Conservation (phyloP, 2,329 filamentous ascomycete genomes). For the Diaporthe ampelina region DNA sequence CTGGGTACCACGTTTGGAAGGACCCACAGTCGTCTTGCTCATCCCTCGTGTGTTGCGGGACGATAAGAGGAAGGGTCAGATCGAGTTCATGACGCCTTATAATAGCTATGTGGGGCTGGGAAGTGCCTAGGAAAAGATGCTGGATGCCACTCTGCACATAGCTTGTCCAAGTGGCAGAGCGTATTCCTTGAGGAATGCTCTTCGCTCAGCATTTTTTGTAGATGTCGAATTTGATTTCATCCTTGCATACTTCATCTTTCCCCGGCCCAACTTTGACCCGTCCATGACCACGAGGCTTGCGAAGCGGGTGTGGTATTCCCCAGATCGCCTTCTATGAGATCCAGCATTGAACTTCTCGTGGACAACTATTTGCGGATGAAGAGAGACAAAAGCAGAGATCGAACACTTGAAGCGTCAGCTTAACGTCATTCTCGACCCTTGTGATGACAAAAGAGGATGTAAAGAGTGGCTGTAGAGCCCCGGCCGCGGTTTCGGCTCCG, state of each 20-base stretch:
- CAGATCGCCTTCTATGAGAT: neutral
- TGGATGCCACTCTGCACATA: no score
- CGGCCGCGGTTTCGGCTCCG: neutral
- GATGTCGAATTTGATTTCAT: neutral
- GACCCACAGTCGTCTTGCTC: no score
- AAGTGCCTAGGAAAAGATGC: no score
- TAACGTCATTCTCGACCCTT: neutral
- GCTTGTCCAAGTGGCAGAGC: no score
- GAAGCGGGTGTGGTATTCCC: neutral
- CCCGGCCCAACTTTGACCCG: neutral
- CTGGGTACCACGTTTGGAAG: no score
- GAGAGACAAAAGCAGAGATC: neutral
- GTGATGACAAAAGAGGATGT: neutral
- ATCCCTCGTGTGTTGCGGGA: no score
- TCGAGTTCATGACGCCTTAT: no score
- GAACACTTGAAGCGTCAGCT: neutral
- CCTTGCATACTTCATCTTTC: neutral
- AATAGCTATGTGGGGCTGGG: no score
- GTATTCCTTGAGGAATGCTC: no score
- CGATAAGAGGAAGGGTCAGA: no score
- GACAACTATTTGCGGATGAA: neutral
- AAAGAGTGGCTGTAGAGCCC: neutral
- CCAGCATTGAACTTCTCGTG: neutral
- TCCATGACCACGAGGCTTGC: neutral
- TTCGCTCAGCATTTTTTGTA: neutral